Evolutionary conservation across 331 rosid species (phyloP), one percentile per base, ranked within the genome.

Genomic region (Rosa hybrid): DNA sequence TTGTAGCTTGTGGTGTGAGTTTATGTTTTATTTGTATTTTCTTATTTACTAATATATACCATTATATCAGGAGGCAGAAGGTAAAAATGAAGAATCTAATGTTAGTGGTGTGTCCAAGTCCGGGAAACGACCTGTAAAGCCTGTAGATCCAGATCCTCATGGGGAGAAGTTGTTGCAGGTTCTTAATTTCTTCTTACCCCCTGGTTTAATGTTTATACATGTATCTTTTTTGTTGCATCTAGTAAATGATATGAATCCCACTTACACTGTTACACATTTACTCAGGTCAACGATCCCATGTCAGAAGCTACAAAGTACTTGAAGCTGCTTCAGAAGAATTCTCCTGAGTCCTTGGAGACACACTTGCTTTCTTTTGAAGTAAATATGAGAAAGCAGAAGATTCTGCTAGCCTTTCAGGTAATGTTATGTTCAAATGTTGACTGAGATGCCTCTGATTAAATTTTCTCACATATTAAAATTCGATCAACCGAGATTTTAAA

Each of bases 131-230:
- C 85, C 91, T 82, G 94, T 86, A 71, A 96, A 96, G 80, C 93
- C 96, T 81, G 97, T 90, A 30, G 99, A 96, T 83, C 91, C 91
- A 69, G 98, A 96, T 87, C 99, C 99, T 3, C 86, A 85, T 7
- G 99, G 98, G 62, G 94, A 93, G 82, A 96, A 93, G 88, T 85
- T 96, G 86, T 77, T 90, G 88, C 97, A 96, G 99, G 99, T 96
- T 63, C 81, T 53, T 65, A 51, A 71, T 69, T 71, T 60, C 65
- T 56, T 30, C 49, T 6, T 34, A 39, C 12, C 39, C 65, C 53
- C 4, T 20, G 11, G 68, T 17, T 54, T 45, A 60, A 44, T 56
- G 3, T 79, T 54, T 79, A 34, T 42, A 4, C 14, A 12, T 10
- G 4, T 30, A 30, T 63, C 49, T 46, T 16, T 44, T 75, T 6